Evolutionary conservation across 805 yeast species (phyloP), one percentile per base, ranked within the genome.

Genomic region (Myxozyma lipomycoides): DNA sequence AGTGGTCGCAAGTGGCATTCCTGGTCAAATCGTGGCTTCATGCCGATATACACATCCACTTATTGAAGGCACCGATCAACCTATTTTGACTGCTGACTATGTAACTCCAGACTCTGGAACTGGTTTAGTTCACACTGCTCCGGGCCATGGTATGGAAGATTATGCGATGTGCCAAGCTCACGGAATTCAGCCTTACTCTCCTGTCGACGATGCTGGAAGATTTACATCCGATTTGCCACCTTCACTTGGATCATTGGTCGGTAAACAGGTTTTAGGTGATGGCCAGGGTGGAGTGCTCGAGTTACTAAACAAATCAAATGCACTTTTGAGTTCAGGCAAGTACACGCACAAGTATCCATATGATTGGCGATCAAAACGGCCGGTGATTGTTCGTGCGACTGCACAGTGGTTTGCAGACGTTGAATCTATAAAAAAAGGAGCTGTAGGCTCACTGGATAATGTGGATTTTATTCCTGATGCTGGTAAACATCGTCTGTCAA

Each of bases 71-170:
- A 28, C 7, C 12, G 32, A 28, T 9, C 78, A 74, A 55, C 95
- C 95, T 0, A 69, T 91, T 2, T 55, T 91, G 2, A 82, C 79
- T 50, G 97, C 93, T 3, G 79, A 76, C 47, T 95, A 90, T 67
- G 98, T 95, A 10, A 80, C 87, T 0, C 78, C 78, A 50, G 59
- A 76, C 0, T 81, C 93, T 0, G 99, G 99, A 67, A 87, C 98
- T 0, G 99, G 98, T 1, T 70, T 93, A 12, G 99, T 93, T 1
- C 99, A 93, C 64, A 85, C 88, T 19, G 98, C 98, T 0, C 98
- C 98, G 1, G 98, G 97, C 0, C 98, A 93, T 66, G 99, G 99
- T 62, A 78, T 82, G 61, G 98, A 93, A 59, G 99, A 93, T 71
- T 90, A 86, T 64, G 62, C 83, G 5, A 74, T 84, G 32, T 91